A percentile compares a stretch with the other conserved stretches of the same genome.
Conservation (phyloP, 2,329 filamentous ascomycete species). For the Aureobasidium musti region DNA sequence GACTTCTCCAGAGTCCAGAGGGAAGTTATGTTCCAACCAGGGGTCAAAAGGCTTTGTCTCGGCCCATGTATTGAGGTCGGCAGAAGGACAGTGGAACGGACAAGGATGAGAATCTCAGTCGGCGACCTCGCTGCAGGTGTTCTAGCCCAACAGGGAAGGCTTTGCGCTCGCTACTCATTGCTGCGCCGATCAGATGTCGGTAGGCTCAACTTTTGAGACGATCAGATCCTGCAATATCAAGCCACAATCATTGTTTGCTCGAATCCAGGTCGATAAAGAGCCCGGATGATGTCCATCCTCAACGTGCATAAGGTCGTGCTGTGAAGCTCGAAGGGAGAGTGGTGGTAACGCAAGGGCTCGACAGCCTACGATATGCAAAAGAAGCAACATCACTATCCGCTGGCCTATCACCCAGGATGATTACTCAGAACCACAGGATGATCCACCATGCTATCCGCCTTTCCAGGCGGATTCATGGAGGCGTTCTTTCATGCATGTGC, state of each 20-base stretch:
- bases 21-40: no score
- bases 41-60: background rate
- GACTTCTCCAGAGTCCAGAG: no score
- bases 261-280: background rate
- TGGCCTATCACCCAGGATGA: background rate
- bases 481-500: no score
- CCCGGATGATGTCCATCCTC: background rate
- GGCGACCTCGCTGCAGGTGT: background rate
- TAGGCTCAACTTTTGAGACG: background rate
- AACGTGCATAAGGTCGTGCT: background rate
- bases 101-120: background rate
- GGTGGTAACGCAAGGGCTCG: background rate
- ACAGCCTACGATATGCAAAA: background rate
- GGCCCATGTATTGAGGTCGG: background rate
- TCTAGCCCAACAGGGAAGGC: background rate
- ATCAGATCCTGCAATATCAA: background rate
- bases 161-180: background rate
- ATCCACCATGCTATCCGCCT: background rate
- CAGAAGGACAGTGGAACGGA: background rate
- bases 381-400: background rate
- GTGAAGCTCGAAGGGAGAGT: background rate
- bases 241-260: background rate
- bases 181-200: background rate
- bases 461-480: no score
- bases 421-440: background rate